phyloP scores from a whole-genome alignment of 140 eudicot species.

The Oenanthe javanica region DNA sequence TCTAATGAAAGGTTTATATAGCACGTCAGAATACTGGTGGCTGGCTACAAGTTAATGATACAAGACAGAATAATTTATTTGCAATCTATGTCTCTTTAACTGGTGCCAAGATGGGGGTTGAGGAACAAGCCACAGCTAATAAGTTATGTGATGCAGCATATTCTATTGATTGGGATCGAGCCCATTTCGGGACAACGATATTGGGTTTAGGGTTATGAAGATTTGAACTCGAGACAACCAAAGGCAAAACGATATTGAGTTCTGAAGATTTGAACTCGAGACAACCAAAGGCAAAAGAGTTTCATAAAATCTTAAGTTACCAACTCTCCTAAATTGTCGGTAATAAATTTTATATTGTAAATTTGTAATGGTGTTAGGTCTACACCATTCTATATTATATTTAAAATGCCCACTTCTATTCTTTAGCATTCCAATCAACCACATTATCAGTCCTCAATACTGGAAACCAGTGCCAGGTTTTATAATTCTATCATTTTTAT shows the following conservation, averaged over 20 bases:
- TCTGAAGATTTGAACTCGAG: background rate
- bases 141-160: too few relatives aligned
- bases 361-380: too few relatives aligned
- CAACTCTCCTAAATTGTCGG: background rate
- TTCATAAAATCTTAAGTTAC: background rate
- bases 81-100: too few relatives aligned
- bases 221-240: background rate
- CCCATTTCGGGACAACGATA: background rate
- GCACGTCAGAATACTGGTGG: too few relatives aligned
- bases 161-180: background rate
- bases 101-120: too few relatives aligned
- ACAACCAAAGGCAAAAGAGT: background rate
- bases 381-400: background rate
- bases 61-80: too few relatives aligned
- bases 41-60: too few relatives aligned
- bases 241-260: too few relatives aligned
- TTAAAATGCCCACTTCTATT: background rate
- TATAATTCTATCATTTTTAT: background rate
- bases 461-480: constrained; percentile 6
- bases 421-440: background rate
- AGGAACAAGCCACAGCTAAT: too few relatives aligned
- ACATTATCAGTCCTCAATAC: background rate
- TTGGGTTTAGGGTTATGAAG: background rate
- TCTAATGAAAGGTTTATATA: background rate
- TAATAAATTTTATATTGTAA: too few relatives aligned